Evolutionary conservation across 2,329 filamentous ascomycete genomes (phyloP).

Genomic region (Colletotrichum lentis): DNA sequence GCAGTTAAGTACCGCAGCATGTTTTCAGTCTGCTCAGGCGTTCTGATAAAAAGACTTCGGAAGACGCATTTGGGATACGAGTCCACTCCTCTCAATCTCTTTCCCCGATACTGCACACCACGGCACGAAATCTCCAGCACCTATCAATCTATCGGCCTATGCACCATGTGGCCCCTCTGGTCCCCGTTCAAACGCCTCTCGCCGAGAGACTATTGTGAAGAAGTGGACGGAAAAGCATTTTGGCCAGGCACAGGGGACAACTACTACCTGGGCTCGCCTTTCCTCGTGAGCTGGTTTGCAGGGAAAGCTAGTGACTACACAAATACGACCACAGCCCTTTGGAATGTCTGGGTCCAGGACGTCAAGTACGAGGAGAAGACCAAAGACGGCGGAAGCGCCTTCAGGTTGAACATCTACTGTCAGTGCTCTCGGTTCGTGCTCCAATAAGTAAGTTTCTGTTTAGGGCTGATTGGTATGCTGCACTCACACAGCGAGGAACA

Average conservation of each 20-base stretch:
- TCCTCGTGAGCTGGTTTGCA: not conserved
- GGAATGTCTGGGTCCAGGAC: not conserved
- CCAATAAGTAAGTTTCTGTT: not conserved
- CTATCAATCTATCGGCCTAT: not conserved
- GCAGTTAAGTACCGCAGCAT: not conserved
- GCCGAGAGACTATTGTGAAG: not conserved
- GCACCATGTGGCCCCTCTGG: not conserved
- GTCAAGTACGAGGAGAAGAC: not conserved
- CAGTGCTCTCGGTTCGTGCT: not conserved
- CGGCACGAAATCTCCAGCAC: not conserved
- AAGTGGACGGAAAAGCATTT: not conserved
- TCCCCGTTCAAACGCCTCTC: not conserved
- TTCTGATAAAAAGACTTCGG: too few relatives aligned
- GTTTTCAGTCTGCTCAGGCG: not conserved
- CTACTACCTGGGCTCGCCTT: not conserved
- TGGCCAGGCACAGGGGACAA: not conserved
- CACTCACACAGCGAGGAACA: not conserved
- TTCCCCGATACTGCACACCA: not conserved
- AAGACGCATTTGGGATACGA: too few relatives aligned
- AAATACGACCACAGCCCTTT: not conserved
- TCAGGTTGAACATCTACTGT: not conserved
- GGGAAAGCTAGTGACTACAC: not conserved
- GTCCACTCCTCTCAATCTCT: too few relatives aligned
- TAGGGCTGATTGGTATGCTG: not conserved
- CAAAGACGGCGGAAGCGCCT: not conserved